A percentile compares a stretch with the other conserved stretches of the same genome.
phyloP scores from a whole-genome alignment of 176 grass and related monocot genomes.

The Cymbopogon citratus region DNA sequence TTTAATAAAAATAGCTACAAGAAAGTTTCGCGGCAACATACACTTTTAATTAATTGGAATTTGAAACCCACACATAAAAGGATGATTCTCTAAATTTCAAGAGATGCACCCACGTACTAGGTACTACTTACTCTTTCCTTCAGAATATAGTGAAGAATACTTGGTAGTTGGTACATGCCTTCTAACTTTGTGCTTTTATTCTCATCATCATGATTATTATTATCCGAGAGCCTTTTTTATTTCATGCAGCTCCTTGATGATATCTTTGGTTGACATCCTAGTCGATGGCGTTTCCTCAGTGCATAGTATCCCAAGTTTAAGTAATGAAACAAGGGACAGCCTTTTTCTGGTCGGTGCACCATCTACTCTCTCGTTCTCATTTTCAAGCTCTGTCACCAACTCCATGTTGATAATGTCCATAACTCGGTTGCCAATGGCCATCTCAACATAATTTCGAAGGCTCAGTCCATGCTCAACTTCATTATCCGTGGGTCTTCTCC shows the following conservation, averaged over 20 bases:
- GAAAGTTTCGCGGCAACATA: no score
- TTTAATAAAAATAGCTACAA: no score
- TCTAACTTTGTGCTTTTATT: neutral
- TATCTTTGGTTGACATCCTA: neutral
- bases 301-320: slow-evolving; percentile 14
- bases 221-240: neutral
- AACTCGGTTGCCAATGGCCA: neutral
- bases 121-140: no score
- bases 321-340: neutral
- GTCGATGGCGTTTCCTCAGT: slow-evolving; percentile 1
- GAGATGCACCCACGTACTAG: no score
- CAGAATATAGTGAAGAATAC: no score
- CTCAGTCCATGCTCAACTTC: neutral
- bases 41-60: no score
- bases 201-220: no score
- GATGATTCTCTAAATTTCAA: no score
- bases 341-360: neutral
- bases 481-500: neutral
- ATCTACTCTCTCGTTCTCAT: neutral
- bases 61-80: no score
- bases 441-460: neutral
- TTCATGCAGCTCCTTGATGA: slow-evolving; percentile 14
- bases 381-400: neutral
- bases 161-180: neutral
- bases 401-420: neutral